Evolutionary conservation across 441 rosid species (phyloP).

Genomic region (Adansonia madagascariensis): DNA sequence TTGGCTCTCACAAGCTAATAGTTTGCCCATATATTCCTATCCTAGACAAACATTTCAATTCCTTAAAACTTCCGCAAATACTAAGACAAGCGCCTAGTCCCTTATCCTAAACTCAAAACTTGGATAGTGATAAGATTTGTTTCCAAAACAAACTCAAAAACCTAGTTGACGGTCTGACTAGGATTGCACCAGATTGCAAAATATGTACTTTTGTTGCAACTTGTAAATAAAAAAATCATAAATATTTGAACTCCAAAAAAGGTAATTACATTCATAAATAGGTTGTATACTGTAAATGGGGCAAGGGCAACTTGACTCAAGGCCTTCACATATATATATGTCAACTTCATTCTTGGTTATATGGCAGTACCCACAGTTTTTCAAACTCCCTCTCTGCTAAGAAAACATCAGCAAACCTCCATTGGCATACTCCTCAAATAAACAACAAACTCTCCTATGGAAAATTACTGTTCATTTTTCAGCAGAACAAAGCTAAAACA

Average conservation of each 20-base stretch:
- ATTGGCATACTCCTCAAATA: background rate
- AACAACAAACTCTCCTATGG: too few relatives aligned
- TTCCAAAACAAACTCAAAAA: background rate
- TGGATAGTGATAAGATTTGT: conserved; percentile 15
- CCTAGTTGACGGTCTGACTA: background rate
- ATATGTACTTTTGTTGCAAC: too few relatives aligned
- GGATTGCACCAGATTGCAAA: too few relatives aligned
- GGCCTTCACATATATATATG: background rate
- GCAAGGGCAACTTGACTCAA: background rate
- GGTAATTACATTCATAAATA: background rate
- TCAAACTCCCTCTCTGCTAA: background rate
- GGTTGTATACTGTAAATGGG: background rate
- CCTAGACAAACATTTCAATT: background rate
- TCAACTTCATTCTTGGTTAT: conserved; percentile 1
- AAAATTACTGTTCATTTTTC: background rate
- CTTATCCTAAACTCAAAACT: conserved; percentile 9
- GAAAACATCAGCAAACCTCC: background rate
- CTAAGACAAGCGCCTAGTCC: background rate
- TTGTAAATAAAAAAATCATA: too few relatives aligned
- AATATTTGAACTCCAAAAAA: background rate
- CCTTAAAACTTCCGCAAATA: background rate
- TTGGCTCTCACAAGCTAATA: background rate
- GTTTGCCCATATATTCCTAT: background rate
- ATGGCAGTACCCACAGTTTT: background rate
- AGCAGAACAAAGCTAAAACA: too few relatives aligned